phyloP scores from a whole-genome alignment of 257 asterid genomes.

The Solanum bukasovii region DNA sequence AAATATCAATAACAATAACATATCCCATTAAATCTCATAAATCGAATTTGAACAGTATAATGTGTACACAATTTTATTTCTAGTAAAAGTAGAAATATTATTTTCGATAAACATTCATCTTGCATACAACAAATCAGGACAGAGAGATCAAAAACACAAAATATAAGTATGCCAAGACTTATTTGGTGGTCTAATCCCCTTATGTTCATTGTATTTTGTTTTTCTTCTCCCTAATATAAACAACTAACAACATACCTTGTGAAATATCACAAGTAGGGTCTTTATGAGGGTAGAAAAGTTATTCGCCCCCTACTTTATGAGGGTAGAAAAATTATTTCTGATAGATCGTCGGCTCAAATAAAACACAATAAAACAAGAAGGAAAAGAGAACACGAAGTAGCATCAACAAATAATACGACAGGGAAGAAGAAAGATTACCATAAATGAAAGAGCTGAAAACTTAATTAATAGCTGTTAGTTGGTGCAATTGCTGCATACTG shows the following conservation, averaged over 20 bases:
- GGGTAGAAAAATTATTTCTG: background rate
- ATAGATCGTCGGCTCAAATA: background rate
- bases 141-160: background rate
- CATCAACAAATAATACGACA: background rate
- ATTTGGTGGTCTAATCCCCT: background rate
- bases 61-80: background rate
- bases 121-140: background rate
- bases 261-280: background rate
- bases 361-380: background rate
- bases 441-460: background rate
- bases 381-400: background rate
- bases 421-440: background rate
- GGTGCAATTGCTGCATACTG: conserved; percentile 59
- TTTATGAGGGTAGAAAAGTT: background rate
- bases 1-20: background rate
- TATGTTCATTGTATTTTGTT: background rate
- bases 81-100: rapidly evolving
- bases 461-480: conserved; percentile 37
- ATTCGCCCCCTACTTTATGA: background rate
- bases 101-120: background rate
- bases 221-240: background rate
- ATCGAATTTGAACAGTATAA: rapidly evolving
- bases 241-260: background rate
- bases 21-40: background rate
- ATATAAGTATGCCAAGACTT: background rate